Evolutionary conservation across 2,329 filamentous ascomycete species (phyloP).

Genomic region (Seiridium unicorne): DNA sequence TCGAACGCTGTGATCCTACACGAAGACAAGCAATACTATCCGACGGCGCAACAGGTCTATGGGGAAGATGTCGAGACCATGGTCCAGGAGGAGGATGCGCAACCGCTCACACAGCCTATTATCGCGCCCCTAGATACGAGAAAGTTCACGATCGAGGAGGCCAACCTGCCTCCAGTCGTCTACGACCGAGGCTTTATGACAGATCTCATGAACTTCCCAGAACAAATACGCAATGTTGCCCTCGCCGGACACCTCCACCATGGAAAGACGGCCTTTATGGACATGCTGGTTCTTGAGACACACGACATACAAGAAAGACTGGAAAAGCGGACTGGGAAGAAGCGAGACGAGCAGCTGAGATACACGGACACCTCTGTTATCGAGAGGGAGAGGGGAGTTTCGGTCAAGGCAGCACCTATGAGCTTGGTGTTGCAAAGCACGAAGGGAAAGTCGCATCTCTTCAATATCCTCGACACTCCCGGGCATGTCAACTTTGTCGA

Average conservation of each 20-base stretch:
- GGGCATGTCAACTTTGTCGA: slow-evolving; percentile 99
- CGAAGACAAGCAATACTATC: slow-evolving; percentile 99
- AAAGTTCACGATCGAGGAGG: slow-evolving; percentile 93
- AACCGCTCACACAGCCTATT: slow-evolving; percentile 88
- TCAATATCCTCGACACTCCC: slow-evolving; percentile 95
- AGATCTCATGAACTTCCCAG: slow-evolving; percentile 93
- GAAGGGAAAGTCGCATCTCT: slow-evolving; percentile 88
- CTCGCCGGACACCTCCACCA: slow-evolving; percentile 93
- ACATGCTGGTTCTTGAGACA: slow-evolving; percentile 95
- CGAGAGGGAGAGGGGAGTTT: slow-evolving; percentile 86
- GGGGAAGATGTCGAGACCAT: slow-evolving; percentile 91
- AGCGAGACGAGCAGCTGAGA: slow-evolving; percentile 82
- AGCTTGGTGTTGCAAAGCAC: slow-evolving; percentile 85
- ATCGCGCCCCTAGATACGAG: slow-evolving; percentile 91
- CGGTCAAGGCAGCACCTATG: slow-evolving; percentile 93
- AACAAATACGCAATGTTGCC: slow-evolving; percentile 90
- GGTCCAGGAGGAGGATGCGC: slow-evolving; percentile 95
- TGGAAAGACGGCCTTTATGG: slow-evolving; percentile 97
- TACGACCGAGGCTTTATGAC: slow-evolving; percentile 92
- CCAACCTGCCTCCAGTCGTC: slow-evolving; percentile 82
- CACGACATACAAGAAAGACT: slow-evolving; percentile 80
- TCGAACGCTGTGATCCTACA: slow-evolving; percentile 97
- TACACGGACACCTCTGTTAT: slow-evolving; percentile 92
- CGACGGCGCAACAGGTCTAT: slow-evolving; percentile 94
- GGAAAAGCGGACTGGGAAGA: slow-evolving; percentile 77